A percentile compares a stretch with the other conserved stretches of the same genome.
These are phyloP conservation scores for Cadophora sp. DNA, from an alignment of 2,329 filamentous ascomycete species.

Conservation along the genomic window DNA sequence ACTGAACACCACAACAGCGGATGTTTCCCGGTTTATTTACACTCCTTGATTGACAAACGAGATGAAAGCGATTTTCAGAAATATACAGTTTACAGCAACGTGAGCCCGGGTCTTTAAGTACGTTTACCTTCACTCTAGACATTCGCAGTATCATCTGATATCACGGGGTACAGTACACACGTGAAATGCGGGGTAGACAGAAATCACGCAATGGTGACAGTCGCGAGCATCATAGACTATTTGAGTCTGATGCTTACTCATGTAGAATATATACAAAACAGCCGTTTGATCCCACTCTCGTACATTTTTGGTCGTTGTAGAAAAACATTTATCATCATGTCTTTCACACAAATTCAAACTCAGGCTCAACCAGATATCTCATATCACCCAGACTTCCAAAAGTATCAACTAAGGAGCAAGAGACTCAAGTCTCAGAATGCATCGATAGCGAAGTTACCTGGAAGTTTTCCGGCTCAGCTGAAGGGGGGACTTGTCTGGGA, in stretches of 20 bases:
- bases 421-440: conserved; percentile 52
- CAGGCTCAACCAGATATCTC: conserved; percentile 64
- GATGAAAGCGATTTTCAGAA: too few relatives aligned
- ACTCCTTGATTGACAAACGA: too few relatives aligned
- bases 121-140: too few relatives aligned
- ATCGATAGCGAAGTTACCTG: conserved; percentile 52
- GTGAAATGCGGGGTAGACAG: conserved; percentile 14
- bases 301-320: background rate
- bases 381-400: conserved; percentile 61
- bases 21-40: too few relatives aligned
- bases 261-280: background rate
- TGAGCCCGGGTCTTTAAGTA: too few relatives aligned
- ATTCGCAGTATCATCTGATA: background rate
- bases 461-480: conserved; percentile 57
- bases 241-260: background rate
- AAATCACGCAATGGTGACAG: background rate
- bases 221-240: conserved; percentile 2
- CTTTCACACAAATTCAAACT: conserved; percentile 15
- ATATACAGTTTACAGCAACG: too few relatives aligned
- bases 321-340: background rate
- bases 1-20: too few relatives aligned
- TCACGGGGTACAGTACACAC: background rate
- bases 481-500: conserved; percentile 63
- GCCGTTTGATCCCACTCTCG: background rate
- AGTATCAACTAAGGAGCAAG: conserved; percentile 58